Conservation (phyloP, 176 grass and related monocot genomes). For the Zoysia pacifica region DNA sequence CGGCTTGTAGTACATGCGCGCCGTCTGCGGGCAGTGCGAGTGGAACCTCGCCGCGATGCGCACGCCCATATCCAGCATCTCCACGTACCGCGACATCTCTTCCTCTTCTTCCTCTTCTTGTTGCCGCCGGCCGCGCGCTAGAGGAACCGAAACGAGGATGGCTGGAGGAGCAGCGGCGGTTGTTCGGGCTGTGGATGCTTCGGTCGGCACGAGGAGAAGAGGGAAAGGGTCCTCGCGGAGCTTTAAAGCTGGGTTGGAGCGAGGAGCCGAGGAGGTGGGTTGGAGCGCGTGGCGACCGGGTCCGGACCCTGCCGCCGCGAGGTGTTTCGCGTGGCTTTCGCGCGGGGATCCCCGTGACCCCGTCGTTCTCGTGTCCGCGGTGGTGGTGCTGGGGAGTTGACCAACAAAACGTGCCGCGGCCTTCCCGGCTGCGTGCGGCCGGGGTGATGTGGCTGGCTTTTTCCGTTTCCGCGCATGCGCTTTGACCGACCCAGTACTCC, state of each 20-base stretch:
- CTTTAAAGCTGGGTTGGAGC: constrained; percentile 15
- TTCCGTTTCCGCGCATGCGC: background rate
- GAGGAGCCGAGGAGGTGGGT: background rate
- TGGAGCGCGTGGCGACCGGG: background rate
- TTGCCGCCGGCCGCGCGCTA: background rate
- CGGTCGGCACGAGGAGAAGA: background rate
- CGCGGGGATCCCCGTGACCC: background rate
- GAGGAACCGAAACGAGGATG: background rate
- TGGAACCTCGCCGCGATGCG: constrained; percentile 70
- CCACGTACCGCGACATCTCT: constrained; percentile 58
- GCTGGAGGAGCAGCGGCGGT: background rate
- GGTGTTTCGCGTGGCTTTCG: constrained; percentile 23
- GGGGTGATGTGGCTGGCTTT: background rate
- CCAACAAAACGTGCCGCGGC: background rate
- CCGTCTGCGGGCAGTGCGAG: constrained; percentile 77
- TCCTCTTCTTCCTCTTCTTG: background rate
- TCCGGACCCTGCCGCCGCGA: background rate
- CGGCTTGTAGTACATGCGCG: constrained; percentile 83
- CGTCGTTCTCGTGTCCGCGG: background rate
- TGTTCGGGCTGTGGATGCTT: background rate
- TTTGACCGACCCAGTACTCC: background rate
- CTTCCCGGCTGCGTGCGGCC: background rate
- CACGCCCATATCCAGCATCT: constrained; percentile 72
- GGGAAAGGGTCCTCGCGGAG: background rate
- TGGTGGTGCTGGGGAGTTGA: background rate